Evolutionary conservation across 257 asterid genomes (phyloP), one percentile per base, ranked within the genome.

Genomic region (Linaria vulgaris): DNA sequence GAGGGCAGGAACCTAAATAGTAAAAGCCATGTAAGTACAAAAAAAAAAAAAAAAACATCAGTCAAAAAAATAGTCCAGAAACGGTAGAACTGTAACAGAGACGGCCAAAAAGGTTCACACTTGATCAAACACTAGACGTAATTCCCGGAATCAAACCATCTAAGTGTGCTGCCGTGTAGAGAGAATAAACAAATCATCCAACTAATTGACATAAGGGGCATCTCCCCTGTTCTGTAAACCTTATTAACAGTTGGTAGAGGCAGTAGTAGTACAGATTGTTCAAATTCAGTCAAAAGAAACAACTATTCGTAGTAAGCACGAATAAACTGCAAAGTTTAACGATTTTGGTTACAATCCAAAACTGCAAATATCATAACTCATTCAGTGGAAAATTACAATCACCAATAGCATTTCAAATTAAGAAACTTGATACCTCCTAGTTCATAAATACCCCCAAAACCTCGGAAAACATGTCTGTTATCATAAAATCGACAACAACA

Each of bases 1-100:
- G 54, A 19, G 37, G 54, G 74, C 37, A 39, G 67, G 68, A 67
- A 49, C 69, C 62, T 41, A 44, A 20, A 49, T 45, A 61, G 57
- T 66, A 46, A 59, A 68, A 56, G 61, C 50, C 44, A 22, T n/a
- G 31, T 9, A 31, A 27, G 30, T 37, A 21, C 3, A 69, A 24
- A 59, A 50, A 22, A 59, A 50, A 61, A 57, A 63, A 24, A 30
- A 48, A 48, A 12, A 34, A 47, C 20, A 47, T 27, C 48, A 14
- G 5, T 52, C 69, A 45, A 53, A 15, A 61, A 55, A 5, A 66
- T 22, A 12, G 27, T 1, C 1, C 27, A 16, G 50, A 46, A 44
- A 71, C 12, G 56, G 46, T 22, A 46, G 1, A 13, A 63, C 9
- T n/a, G 3, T 27, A 47, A 44, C 7, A 48, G 44, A 67, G 27